Base-by-base conservation (phyloP, 2,329 filamentous ascomycete genomes). In the Scytalidium lignicola region DNA sequence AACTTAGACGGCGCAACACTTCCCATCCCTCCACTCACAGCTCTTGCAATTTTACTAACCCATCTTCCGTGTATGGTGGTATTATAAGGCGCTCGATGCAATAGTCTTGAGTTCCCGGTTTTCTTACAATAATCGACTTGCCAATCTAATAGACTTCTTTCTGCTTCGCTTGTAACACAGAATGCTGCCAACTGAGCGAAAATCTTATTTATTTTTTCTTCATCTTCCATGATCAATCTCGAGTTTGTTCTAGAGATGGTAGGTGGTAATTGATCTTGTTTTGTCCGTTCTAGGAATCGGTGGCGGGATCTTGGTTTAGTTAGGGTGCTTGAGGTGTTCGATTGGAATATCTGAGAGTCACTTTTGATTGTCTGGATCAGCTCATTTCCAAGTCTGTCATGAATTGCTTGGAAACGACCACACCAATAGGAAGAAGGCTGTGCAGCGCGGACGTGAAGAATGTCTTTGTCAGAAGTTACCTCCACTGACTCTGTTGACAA, bases 381-480 rank as follows among this genome's bases (percentile, higher is more conserved):
- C 54, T 77, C 73, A 50, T 66, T 71, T 47, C 69, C 70, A 54
- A 75, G 72, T n/a, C 70, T 73, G 63, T 85, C 81, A 45, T 76
- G 70, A 0, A 84, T 64, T 2, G 78, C 67, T 45, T 74, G 67
- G 59, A 85, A 83, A 37, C 83, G 78, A 17, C 83, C 83, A 10
- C 73, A 69, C 83, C 83, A 86, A 62, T 83, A 85, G 2, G 70
- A 63, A 2, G 73, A 71, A 5, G 72, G 65, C 56, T 77, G 73
- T 2, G 74, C 70, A 0, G 60, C 65, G 45, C 62, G 60, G 13
- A 81, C 63, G 20, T 65, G 50, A 22, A 55, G 58, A n/a, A 59
- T 54, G 29, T 64, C 32, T 37, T 37, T 13, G 15, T 4, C 12
- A 9, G n/a, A 8, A n/a, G 7, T 15, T 37, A 26, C 23, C 10